Evolutionary conservation across 352 stramenopile species (phyloP).

Genomic region (Pythium sp.): DNA sequence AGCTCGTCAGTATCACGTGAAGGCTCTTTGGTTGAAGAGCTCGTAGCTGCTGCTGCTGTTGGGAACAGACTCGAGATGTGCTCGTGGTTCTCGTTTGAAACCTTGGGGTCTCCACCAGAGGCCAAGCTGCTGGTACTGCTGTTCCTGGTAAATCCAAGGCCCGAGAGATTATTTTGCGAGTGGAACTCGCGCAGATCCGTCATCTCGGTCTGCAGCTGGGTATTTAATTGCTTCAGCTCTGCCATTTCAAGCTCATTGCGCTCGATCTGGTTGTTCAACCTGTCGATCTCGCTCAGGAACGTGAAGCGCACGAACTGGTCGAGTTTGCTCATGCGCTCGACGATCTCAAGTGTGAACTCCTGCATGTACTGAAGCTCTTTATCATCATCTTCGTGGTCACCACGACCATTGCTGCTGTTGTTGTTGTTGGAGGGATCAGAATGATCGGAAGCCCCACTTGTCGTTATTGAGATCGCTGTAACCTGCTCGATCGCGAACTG

Average conservation of each 20-base stretch:
- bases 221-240: slow-evolving; percentile 17
- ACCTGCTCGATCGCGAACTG: slow-evolving; percentile 52
- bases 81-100: background rate
- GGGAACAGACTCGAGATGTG: slow-evolving; percentile 15
- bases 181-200: slow-evolving; percentile 43
- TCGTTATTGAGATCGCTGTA: background rate
- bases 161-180: slow-evolving; percentile 24
- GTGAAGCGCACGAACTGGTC: slow-evolving; percentile 37
- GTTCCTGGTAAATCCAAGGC: slow-evolving; percentile 9
- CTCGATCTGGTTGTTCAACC: slow-evolving; percentile 12
- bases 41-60: background rate
- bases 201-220: slow-evolving; percentile 39
- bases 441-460: background rate
- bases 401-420: background rate
- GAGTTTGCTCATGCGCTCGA: slow-evolving; percentile 34
- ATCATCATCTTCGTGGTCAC: background rate
- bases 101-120: background rate
- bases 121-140: background rate
- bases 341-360: slow-evolving; percentile 41
- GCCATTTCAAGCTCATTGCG: slow-evolving; percentile 18
- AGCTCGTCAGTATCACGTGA: slow-evolving; percentile 17
- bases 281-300: slow-evolving; percentile 29
- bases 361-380: slow-evolving; percentile 47
- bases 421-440: background rate
- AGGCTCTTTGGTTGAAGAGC: background rate